Base-by-base conservation (phyloP, 495 filamentous ascomycete genomes). In the Rusavskia elegans region DNA sequence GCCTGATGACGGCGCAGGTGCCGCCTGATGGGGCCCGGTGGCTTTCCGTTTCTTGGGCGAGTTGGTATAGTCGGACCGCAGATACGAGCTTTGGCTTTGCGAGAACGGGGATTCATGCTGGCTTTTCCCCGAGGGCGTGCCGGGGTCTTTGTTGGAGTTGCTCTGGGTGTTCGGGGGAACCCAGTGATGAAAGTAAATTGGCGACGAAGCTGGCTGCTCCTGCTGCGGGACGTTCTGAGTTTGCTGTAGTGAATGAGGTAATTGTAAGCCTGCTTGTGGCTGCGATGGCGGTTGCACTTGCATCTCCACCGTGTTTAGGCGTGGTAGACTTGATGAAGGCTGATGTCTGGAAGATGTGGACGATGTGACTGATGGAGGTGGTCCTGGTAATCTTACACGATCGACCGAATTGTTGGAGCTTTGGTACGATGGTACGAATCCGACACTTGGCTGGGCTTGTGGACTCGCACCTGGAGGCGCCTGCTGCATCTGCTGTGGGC, bases 151-250 rank as follows among this genome's bases (percentile, higher is more conserved):
- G 10, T 61, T 57, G 48, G 72, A 64, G 51, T 71, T 73, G 57
- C 70, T 64, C 64, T 81, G 79, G 7, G 76, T 73, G 14, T 68
- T 71, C 25, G 88, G 89, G 5, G 89, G 89, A 50, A 87, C 81
- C 86, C 86, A 95, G 60, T 94, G 87, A 61, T 94, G 89, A 55
- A 94, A 94, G 61, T 87, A 93, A 48, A 95, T 83, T 1, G 81
- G 74, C 7, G 85, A 81, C 8, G 79, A 74, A 38, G 77, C 68
- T 50, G 74, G 61, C 45, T 67, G 67, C 49, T 81, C 73, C 52
- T 81, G 73, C 52, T 75, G 74, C 48, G 75, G 71, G n/a, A 68
- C 64, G 30, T 67, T 63, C 41, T 76, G 74, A 35, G 74, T 56
- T 51, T 76, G 76, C 50, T 76, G 72, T 48, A 75, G 62, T 54